These are phyloP conservation scores for Amylocystis lapponica DNA, from an alignment of 768 basidiomycete species.

Conservation along the genomic window DNA sequence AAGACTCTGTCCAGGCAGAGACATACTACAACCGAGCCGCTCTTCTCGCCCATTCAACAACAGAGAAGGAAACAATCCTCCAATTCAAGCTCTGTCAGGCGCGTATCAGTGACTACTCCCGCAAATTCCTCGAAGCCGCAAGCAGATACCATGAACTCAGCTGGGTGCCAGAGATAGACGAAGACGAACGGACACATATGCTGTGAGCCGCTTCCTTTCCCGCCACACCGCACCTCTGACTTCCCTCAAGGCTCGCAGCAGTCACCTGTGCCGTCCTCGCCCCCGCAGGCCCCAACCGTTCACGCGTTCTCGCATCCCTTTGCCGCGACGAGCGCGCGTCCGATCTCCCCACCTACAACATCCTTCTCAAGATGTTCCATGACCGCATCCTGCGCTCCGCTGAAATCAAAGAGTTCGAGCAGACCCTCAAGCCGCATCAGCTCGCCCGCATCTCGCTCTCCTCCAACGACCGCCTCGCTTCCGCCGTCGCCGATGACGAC, in stretches of 20 bases:
- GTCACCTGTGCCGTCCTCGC: conserved; percentile 96
- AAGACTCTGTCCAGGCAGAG: conserved; percentile 96
- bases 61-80: conserved; percentile 73
- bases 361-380: conserved; percentile 97
- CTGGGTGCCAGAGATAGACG: conserved; percentile 86
- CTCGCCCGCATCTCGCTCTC: conserved; percentile 87
- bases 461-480: conserved; percentile 74
- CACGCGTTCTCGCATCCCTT: conserved; percentile 85
- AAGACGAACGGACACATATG: conserved; percentile 86
- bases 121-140: conserved; percentile 93
- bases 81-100: conserved; percentile 93
- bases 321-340: conserved; percentile 89
- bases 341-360: conserved; percentile 77
- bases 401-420: conserved; percentile 88
- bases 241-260: conserved; percentile 62
- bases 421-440: conserved; percentile 85
- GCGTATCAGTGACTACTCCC: conserved; percentile 84
- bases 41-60: conserved; percentile 74
- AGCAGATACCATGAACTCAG: conserved; percentile 92
- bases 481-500: conserved; percentile 55
- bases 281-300: conserved; percentile 94
- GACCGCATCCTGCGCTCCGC: conserved; percentile 90
- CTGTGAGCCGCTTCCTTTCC: conserved; percentile 49
- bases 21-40: conserved; percentile 97
- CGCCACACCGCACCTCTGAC: conserved; percentile 1